Evolutionary conservation across 306 rosid genomes (phyloP).

Genomic region (Lablab purpureus): DNA sequence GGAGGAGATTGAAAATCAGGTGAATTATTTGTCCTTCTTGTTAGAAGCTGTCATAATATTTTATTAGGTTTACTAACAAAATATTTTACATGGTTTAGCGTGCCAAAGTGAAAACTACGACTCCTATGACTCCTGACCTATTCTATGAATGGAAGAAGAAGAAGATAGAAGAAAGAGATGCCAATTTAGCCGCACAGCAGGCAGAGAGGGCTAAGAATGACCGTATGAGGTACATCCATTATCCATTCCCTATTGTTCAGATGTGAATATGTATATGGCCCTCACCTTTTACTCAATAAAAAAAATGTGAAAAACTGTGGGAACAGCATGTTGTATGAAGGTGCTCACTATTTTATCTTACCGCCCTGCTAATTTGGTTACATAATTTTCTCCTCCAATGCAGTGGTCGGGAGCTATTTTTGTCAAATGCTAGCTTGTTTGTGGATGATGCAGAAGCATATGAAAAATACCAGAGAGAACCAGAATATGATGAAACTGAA

Average conservation of each 20-base stretch:
- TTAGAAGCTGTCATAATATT: constrained; percentile 17
- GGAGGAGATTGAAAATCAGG: constrained; percentile 97
- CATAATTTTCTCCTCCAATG: constrained; percentile 37
- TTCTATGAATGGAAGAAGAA: constrained; percentile 92
- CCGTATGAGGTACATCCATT: constrained; percentile 78
- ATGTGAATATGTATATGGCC: not conserved
- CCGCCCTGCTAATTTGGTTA: constrained; percentile 26
- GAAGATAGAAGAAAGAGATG: constrained; percentile 88
- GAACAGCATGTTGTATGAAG: constrained; percentile 27
- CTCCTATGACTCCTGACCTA: constrained; percentile 88
- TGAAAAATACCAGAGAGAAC: constrained; percentile 80
- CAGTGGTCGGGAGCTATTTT: constrained; percentile 89
- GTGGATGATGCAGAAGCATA: constrained; percentile 98
- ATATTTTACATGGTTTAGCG: constrained; percentile 60
- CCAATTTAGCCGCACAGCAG: constrained; percentile 83
- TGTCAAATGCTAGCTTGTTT: constrained; percentile 89
- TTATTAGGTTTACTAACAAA: constrained; percentile 39
- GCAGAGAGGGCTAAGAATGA: constrained; percentile 98
- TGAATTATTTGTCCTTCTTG: constrained; percentile 21
- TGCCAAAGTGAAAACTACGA: constrained; percentile 67
- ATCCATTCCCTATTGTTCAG: not conserved
- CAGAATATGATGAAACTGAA: constrained; percentile 58
- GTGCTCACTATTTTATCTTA: not conserved
- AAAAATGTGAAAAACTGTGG: not conserved
- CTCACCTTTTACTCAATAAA: not conserved